phyloP scores from a whole-genome alignment of 2,329 filamentous ascomycete genomes.

The Ophiostoma quercus region DNA sequence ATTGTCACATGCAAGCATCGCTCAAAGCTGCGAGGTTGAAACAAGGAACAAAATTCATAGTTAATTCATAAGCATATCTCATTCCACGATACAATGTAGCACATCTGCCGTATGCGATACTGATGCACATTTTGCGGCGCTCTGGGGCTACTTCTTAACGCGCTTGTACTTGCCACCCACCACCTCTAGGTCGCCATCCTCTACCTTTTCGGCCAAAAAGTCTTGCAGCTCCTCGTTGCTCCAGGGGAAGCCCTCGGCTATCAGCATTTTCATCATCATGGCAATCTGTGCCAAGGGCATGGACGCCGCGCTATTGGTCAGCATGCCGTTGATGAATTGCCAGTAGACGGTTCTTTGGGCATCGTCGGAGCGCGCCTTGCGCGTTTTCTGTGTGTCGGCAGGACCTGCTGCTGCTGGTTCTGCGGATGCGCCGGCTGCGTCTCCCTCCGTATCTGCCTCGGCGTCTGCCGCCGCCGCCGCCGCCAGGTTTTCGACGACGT shows the following conservation, averaged over 20 bases:
- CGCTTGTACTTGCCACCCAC: constrained; percentile 65
- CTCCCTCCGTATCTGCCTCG: constrained; percentile 21
- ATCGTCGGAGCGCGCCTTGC: constrained; percentile 46
- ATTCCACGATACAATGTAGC: neutral
- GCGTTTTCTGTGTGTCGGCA: constrained; percentile 30
- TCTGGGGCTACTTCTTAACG: constrained; percentile 45
- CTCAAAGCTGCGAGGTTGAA: neutral
- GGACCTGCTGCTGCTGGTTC: constrained; percentile 32
- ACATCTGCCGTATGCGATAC: neutral
- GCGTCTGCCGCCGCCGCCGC: constrained; percentile 31
- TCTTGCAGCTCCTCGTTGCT: constrained; percentile 81
- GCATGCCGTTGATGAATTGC: constrained; percentile 90
- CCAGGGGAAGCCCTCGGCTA: constrained; percentile 83
- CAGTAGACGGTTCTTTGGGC: constrained; percentile 65
- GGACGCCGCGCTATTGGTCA: constrained; percentile 77
- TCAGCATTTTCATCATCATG: constrained; percentile 93
- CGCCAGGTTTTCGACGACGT: constrained; percentile 58
- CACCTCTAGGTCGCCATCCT: constrained; percentile 63
- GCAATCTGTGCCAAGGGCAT: constrained; percentile 78
- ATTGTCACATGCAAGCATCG: neutral
- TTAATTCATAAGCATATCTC: neutral
- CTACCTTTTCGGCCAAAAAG: constrained; percentile 74
- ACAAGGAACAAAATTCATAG: neutral
- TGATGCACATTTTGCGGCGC: neutral
- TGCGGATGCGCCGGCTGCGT: constrained; percentile 29